Base-by-base conservation (phyloP, 345 rosid genomes). In the Reutealis trisperma region DNA sequence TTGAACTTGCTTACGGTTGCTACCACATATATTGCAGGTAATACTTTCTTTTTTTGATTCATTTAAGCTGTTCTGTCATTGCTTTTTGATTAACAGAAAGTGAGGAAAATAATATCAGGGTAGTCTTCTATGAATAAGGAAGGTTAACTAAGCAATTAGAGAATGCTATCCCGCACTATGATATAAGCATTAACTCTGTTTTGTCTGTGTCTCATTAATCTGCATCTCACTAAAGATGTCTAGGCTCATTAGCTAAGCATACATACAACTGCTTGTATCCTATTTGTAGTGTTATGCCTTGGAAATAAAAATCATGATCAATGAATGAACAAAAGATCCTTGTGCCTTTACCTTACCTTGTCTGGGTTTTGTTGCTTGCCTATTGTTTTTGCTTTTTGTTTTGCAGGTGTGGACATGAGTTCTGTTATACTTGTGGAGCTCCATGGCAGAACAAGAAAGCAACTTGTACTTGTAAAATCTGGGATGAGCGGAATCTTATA, bases 21-120 rank as follows among this genome's bases (percentile, higher is more conserved):
- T 86, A 85, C 82, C 91, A 90, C 79, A 86, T 86, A 60, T 86
- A 88, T 45, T 90, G 91, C 88, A 85, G 90, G 93, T 89, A 86
- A 73, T 34, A 37, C 8, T 30, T 65, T 52, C 45, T 62, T 52
- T 15, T 4, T 45, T 11, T 45, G 49, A 45, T 45, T 45, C 9
- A 45, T 45, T 8, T 11, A 45, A 45, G 49, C 13, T 45, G 49
- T 66, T 41, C 24, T 66, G 12, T 41, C 18, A 9, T 24, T 63
- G 41, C 1, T 32, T 30, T 63, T 12, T 45, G 49, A 45, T 11
- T 45, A 45, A 45, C 1, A 1, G 11, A 0, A 45, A 45, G 37
- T 34, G 37, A 34, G 37, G 37, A 27, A 34, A 34, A 34, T 34
- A 34, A 34, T 34, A 27, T 27, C 30, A 27, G 30, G 8, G 1